A percentile compares a stretch with the other conserved stretches of the same genome.
Evolutionary conservation across 345 rosid species (phyloP).

Genomic region (Firmiana major): DNA sequence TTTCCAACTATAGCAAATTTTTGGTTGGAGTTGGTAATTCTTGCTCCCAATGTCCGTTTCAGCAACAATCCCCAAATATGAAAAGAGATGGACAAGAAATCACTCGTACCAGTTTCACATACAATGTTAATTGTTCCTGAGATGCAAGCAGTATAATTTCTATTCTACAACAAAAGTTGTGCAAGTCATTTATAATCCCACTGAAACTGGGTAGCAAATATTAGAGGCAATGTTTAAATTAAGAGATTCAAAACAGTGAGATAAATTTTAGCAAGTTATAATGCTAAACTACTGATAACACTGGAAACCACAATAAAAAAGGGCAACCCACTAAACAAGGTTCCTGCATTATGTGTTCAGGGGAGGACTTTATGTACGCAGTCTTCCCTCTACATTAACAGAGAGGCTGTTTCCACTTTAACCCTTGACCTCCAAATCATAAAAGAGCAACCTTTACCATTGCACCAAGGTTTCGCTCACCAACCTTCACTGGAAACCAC

Average conservation of each 20-base stretch:
- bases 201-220: background rate
- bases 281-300: background rate
- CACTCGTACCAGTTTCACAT: background rate
- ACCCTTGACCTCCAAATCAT: no score
- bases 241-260: background rate
- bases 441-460: no score
- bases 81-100: background rate
- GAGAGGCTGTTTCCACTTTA: no score
- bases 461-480: no score
- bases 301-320: background rate
- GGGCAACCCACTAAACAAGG: no score
- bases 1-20: background rate
- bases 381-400: no score
- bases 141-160: background rate
- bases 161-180: background rate
- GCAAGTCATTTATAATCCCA: background rate
- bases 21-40: background rate
- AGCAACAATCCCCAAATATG: background rate
- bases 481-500: background rate
- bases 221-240: background rate
- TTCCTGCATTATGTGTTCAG: no score
- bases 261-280: background rate
- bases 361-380: no score
- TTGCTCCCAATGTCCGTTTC: background rate
- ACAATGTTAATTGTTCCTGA: background rate